Conservation (phyloP, 208 protist genomes). For the Leishmania aethiopica region DNA sequence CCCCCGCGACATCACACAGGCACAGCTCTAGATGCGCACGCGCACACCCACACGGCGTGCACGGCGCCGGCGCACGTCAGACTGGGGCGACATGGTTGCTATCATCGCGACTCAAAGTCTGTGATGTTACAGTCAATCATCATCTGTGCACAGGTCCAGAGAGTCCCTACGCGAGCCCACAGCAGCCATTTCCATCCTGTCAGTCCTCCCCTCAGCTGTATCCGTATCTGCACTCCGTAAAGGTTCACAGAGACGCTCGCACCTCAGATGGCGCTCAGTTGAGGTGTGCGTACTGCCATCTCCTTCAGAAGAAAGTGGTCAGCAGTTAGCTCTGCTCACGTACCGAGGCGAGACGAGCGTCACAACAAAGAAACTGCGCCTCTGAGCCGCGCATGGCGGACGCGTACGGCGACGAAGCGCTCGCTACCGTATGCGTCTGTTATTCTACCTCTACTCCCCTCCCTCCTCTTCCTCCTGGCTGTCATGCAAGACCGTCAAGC, state of each 20-base stretch:
- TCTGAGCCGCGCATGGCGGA: neutral
- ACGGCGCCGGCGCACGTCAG: slow-evolving; percentile 5
- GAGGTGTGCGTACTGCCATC: neutral
- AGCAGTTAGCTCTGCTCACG: neutral
- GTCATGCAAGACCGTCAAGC: neutral
- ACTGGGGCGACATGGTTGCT: slow-evolving; percentile 10
- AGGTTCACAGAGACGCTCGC: neutral
- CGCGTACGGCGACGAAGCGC: neutral
- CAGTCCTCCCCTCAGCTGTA: neutral
- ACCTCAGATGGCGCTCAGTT: neutral
- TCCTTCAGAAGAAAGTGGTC: neutral
- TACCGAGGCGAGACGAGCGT: neutral
- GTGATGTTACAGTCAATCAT: slow-evolving; percentile 13
- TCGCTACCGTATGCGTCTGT: neutral
- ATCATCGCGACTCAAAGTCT: slow-evolving; percentile 12
- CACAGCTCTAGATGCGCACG: neutral
- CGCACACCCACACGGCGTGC: neutral
- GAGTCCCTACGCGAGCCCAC: neutral
- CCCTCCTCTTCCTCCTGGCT: neutral
- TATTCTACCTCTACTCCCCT: neutral
- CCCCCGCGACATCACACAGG: neutral
- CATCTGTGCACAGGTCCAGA: neutral
- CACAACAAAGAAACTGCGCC: neutral
- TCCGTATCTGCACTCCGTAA: neutral
- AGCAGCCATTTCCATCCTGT: neutral